These are phyloP conservation scores for Tilletiopsis washingtonensis DNA, from an alignment of 1,284 basidiomycete species.

Conservation along the genomic window DNA sequence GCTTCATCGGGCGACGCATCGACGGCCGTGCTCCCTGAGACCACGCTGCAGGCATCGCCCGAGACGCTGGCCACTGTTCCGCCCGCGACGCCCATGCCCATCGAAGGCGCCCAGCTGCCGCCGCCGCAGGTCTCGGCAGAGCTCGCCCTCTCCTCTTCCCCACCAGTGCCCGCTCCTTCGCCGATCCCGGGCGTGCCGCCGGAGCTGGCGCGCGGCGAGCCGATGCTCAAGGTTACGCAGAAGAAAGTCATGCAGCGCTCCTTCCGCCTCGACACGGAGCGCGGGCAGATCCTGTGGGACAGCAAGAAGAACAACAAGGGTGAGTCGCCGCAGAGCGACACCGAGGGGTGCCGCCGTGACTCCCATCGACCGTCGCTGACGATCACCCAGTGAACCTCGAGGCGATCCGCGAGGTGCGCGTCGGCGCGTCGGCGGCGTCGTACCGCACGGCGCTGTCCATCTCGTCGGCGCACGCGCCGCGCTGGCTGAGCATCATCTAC, in stretches of 20 bases:
- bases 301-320: constrained; percentile 57
- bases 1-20: too few relatives aligned
- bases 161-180: not conserved
- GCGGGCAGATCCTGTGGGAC: constrained; percentile 74
- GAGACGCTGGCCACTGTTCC: too few relatives aligned
- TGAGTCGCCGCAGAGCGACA: too few relatives aligned
- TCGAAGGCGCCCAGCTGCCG: not conserved
- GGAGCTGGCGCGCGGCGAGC: constrained; percentile 26
- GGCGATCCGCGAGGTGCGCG: constrained; percentile 81
- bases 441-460: constrained; percentile 68
- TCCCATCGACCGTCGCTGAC: too few relatives aligned
- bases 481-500: constrained; percentile 73
- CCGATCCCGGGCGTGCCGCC: constrained; percentile 12
- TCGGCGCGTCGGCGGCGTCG: constrained; percentile 65
- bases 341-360: too few relatives aligned
- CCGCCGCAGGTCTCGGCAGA: not conserved
- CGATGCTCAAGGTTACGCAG: constrained; percentile 79
- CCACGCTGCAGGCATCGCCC: too few relatives aligned
- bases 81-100: not conserved
- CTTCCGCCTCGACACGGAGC: constrained; percentile 69
- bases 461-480: constrained; percentile 48
- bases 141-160: not conserved
- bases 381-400: constrained; percentile 68
- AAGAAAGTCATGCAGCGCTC: constrained; percentile 69
- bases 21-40: too few relatives aligned